These are phyloP conservation scores for Chytridium lagenaria DNA, from an alignment of 371 early-diverging fungal genomes.

Conservation along the genomic window DNA sequence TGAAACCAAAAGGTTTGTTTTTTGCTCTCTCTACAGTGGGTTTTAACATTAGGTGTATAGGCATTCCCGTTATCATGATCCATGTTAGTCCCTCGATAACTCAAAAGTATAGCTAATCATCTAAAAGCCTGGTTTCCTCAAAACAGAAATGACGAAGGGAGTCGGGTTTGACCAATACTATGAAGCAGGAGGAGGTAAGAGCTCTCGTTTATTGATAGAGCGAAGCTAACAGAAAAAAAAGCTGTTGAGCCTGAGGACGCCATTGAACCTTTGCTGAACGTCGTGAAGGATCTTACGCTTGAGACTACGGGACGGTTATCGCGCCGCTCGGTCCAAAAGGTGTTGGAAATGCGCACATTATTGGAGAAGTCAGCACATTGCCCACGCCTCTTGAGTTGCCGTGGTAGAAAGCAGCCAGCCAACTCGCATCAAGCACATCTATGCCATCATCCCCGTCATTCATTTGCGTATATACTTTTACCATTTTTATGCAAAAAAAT, in stretches of 20 bases:
- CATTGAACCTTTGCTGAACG: neutral
- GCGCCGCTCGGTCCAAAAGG: conserved; percentile 5
- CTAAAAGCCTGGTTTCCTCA: conserved; percentile 22
- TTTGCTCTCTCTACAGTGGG: neutral
- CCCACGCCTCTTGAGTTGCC: neutral
- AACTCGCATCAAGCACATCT: neutral
- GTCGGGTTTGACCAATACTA: conserved; percentile 24
- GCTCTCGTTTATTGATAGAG: no score
- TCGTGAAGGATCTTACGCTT: neutral
- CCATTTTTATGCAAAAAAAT: no score
- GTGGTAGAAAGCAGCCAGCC: neutral
- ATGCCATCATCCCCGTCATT: no score
- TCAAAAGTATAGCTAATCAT: no score
- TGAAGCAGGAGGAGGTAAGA: conserved; percentile 18
- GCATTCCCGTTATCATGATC: neutral
- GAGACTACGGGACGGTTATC: neutral
- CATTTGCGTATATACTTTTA: no score
- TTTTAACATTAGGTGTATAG: neutral
- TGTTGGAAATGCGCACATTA: conserved; percentile 5
- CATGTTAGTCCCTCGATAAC: no score
- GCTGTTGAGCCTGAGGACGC: conserved; percentile 7
- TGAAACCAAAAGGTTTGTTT: neutral
- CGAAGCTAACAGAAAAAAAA: neutral
- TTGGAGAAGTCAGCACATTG: neutral
- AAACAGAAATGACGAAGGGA: conserved; percentile 20